Evolutionary conservation across 1,139 yeast species (phyloP), one percentile per base, ranked within the genome.

Genomic region (Hansenula lynferdii): DNA sequence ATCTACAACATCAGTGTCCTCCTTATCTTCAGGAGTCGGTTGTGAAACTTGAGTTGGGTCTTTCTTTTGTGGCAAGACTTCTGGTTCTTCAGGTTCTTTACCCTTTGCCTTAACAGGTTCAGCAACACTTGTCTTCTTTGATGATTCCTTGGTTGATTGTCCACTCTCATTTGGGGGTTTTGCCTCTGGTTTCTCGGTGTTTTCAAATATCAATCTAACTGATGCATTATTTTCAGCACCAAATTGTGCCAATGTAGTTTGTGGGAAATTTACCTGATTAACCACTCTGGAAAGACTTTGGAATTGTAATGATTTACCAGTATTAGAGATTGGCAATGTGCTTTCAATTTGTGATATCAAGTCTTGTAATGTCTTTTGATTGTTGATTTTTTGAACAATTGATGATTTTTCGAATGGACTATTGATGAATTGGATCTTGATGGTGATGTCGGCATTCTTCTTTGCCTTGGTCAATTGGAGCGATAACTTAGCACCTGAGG

Each of bases 401-500:
- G 51, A 39, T 2, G 32, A 12, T 24, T 42, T 43, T 1, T 41
- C 29, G 20, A 47, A 38, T 11, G 48, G 43, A 8, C 43, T 38
- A 27, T 50, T 50, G 36, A 50, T 44, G 33, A 53, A 49, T 26
- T 49, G 53, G 15, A 51, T 22, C 35, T 52, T 52, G 35, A 53
- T 26, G 6, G 41, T 51, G 22, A 48, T 42, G 19, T 41, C 49
- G 1, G 40, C 12, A 9, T 33, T 31, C 5, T 23, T 31, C 11
- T 34, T 31, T 6, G 33, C 3, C 12, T 39, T 34, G 1, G 49
- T 31, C 5, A 40, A 37, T 17, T 46, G 43, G 25, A 63, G 36
- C 11, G 48, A 41, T 14, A 64, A 36, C 18, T 60, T 62, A 11
- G 52, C 61, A 18, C 67, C 67, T 3, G 54, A 42, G 4, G 67